phyloP scores from a whole-genome alignment of 768 basidiomycete species.

The Obba rivulosa region DNA sequence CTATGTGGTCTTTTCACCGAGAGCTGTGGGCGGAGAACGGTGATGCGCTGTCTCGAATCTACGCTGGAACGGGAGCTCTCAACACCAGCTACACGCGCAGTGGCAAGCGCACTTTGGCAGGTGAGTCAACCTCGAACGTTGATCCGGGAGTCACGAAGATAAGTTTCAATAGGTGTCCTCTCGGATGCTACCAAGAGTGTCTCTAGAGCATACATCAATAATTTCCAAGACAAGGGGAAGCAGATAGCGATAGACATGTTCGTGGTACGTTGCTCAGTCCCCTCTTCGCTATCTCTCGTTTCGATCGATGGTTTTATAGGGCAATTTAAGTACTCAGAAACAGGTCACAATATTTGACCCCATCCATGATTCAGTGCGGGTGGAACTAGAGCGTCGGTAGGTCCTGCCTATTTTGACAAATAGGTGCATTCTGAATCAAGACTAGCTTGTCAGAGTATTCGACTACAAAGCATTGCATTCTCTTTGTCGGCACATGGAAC shows the following conservation, averaged over 20 bases:
- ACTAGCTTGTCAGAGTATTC: slow-evolving; percentile 80
- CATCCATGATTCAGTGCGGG: slow-evolving; percentile 81
- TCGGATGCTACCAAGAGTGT: slow-evolving; percentile 97
- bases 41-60: slow-evolving; percentile 87
- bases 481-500: slow-evolving; percentile 95
- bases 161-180: slow-evolving; percentile 56
- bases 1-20: slow-evolving; percentile 83
- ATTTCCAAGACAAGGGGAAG: slow-evolving; percentile 94
- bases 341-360: slow-evolving; percentile 93
- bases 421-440: not conserved
- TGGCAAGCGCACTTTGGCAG: slow-evolving; percentile 90
- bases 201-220: slow-evolving; percentile 94
- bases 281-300: not conserved
- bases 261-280: slow-evolving; percentile 47
- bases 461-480: slow-evolving; percentile 56
- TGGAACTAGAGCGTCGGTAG: slow-evolving; percentile 64
- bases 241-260: slow-evolving; percentile 95
- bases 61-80: slow-evolving; percentile 88
- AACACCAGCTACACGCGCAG: slow-evolving; percentile 95
- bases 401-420: slow-evolving; percentile 4
- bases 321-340: slow-evolving; percentile 83
- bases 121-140: slow-evolving; percentile 28
- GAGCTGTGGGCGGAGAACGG: slow-evolving; percentile 98
- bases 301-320: slow-evolving; percentile 50
- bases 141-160: not conserved